Conservation (phyloP, 306 rosid species). For the Benincasa hispida region DNA sequence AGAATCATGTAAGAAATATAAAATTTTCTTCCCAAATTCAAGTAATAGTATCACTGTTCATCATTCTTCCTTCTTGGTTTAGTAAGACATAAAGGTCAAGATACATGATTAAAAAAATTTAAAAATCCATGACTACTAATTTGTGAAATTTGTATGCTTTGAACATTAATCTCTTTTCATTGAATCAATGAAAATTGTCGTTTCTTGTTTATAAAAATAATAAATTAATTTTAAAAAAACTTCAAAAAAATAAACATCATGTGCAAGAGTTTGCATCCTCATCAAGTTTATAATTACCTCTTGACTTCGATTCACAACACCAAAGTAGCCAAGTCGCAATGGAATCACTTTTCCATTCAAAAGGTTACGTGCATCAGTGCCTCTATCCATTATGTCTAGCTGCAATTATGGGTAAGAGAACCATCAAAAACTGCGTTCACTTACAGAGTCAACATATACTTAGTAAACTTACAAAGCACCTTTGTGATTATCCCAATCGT, state of each 20-base stretch:
- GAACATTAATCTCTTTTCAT: too few species aligned
- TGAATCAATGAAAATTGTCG: too few species aligned
- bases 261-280: neutral
- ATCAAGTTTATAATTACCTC: slow-evolving; percentile 48
- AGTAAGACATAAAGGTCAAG: neutral
- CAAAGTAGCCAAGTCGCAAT: slow-evolving; percentile 90
- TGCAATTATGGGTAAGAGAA: slow-evolving; percentile 14
- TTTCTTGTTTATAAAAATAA: too few species aligned
- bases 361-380: slow-evolving; percentile 96
- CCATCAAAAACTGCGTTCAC: slow-evolving; percentile 15
- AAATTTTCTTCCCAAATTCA: too few species aligned
- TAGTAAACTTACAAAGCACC: slow-evolving; percentile 28
- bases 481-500: slow-evolving; percentile 93
- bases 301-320: slow-evolving; percentile 96
- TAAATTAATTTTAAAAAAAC: too few species aligned
- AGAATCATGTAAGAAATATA: too few species aligned
- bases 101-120: too few species aligned
- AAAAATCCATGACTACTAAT: neutral
- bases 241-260: neutral
- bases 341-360: slow-evolving; percentile 96
- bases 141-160: too few species aligned
- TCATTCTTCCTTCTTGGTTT: slow-evolving; percentile 9
- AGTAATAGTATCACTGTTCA: neutral
- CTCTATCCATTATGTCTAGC: slow-evolving; percentile 99
- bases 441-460: neutral